A percentile compares a stretch with the other conserved stretches of the same genome.
phyloP scores from a whole-genome alignment of 2,329 filamentous ascomycete species.

The Zymoseptoria passerinii region DNA sequence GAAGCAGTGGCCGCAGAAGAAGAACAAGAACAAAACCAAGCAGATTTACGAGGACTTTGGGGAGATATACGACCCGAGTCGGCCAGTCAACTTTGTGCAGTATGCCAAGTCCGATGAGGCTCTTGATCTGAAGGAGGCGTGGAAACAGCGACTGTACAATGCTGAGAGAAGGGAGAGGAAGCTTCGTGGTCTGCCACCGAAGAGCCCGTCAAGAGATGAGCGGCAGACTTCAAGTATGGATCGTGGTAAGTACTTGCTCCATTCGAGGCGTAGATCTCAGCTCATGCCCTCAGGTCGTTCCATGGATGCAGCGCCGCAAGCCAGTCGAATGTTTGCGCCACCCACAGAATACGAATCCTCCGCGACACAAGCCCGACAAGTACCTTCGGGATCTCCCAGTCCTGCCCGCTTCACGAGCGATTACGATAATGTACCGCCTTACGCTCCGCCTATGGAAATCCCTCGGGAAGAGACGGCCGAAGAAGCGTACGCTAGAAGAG shows the following conservation, averaged over 20 bases:
- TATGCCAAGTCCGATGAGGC: conserved; percentile 80
- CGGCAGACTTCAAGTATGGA: conserved; percentile 23
- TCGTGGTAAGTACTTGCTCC: conserved; percentile 3
- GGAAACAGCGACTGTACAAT: conserved; percentile 73
- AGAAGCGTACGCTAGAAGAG: conserved; percentile 58
- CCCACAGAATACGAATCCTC: conserved; percentile 10
- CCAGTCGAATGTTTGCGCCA: conserved; percentile 12
- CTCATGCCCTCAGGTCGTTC: conserved; percentile 10
- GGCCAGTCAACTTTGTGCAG: conserved; percentile 76
- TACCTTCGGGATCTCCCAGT: not conserved
- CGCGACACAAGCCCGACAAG: not conserved
- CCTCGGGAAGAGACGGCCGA: conserved; percentile 54
- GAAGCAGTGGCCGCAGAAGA: conserved; percentile 30
- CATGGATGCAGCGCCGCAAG: conserved; percentile 19
- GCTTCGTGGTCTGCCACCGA: conserved; percentile 40
- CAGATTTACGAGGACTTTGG: conserved; percentile 89
- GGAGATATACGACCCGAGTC: conserved; percentile 76
- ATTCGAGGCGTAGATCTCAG: not conserved
- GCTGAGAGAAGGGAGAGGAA: conserved; percentile 48
- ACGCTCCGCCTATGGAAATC: not conserved
- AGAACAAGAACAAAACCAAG: conserved; percentile 44
- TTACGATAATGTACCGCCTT: conserved; percentile 1
- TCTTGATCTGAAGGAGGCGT: conserved; percentile 66
- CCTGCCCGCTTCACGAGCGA: not conserved
- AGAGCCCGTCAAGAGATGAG: conserved; percentile 37